Base-by-base conservation (phyloP, 306 rosid species). In the Alnus rubra region DNA sequence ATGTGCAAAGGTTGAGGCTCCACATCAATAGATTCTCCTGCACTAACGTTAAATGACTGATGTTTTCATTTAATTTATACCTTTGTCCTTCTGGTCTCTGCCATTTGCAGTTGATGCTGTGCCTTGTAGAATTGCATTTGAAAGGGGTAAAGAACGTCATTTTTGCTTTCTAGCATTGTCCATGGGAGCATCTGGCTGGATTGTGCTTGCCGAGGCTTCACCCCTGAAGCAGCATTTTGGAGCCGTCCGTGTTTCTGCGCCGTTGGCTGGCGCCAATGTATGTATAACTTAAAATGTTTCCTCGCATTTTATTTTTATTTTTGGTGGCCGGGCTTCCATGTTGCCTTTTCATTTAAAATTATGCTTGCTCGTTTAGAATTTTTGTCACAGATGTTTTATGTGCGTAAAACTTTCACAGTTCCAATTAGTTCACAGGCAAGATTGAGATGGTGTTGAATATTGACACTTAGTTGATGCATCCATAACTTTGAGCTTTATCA, bases 121-220 rank as follows among this genome's bases (percentile, higher is more conserved):
- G 80, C 92, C 96, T 81, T 95, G 98, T 83, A 89, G 96, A 87
- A 91, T 95, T 81, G 91, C 98, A 13, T 95, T 95, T 54, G 97
- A 91, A 91, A 88, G 92, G 82, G 98, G 98, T 60, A 95, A 86
- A 82, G 98, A 92, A 58, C 90, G 90, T 19, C 92, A 88, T 69
- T 84, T 95, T 79, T 84, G 39, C 86, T 88, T 95, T 74, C 83
- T 90, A 80, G 92, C 97, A 68, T 60, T 88, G 78, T 88, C 97
- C 54, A 74, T 59, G 63, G 97, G 98, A 85, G 80, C 84, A 74
- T 88, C 91, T 42, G 98, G 98, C 51, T 92, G 98, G 97, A 84
- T 88, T 50, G 78, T 87, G 77, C 91, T 95, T 76, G 97, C 97
- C 16, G 98, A 95, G 78, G 94, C 87, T 67, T 83, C 85, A 76